Evolutionary conservation across 2,329 filamentous ascomycete genomes (phyloP).

Genomic region (Curvularia sp.): DNA sequence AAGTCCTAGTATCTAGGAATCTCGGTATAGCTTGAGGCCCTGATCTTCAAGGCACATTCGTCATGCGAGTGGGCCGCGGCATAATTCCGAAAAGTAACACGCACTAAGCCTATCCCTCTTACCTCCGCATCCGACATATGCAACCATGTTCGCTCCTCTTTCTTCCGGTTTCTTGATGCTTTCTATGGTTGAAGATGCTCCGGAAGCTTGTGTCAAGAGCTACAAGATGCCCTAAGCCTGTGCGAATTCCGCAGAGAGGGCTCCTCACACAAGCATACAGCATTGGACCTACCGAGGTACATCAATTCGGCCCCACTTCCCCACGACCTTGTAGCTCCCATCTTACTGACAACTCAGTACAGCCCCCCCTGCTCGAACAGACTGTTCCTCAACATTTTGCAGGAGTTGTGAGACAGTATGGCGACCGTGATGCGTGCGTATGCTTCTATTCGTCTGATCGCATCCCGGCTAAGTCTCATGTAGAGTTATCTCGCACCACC

Average conservation of each 20-base stretch:
- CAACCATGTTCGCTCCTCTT: constrained; percentile 4
- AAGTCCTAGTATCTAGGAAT: no score
- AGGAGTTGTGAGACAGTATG: constrained; percentile 67
- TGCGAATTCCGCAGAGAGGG: constrained; percentile 27
- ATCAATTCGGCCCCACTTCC: constrained; percentile 11
- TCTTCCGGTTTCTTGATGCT: constrained; percentile 18
- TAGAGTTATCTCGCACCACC: constrained; percentile 66
- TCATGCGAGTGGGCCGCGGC: constrained; percentile 13
- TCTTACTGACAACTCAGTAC: constrained; percentile 14
- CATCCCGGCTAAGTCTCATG: constrained; percentile 10
- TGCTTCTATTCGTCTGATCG: no score
- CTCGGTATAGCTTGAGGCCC: no score
- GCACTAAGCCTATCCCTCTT: constrained; percentile 4
- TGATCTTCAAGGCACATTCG: neutral
- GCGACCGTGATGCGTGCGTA: constrained; percentile 68
- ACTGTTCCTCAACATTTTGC: constrained; percentile 78
- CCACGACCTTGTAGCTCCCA: neutral
- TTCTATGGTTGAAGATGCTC: constrained; percentile 35
- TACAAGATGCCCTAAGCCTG: constrained; percentile 11
- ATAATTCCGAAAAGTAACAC: constrained; percentile 13
- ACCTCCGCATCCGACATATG: constrained; percentile 4
- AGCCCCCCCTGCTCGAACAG: constrained; percentile 71
- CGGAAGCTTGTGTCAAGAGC: constrained; percentile 34
- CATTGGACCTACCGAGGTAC: constrained; percentile 45
- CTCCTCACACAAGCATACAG: constrained; percentile 44